Conservation (phyloP, 2,329 filamentous ascomycete species). For the Penicillium sclerotigenum region DNA sequence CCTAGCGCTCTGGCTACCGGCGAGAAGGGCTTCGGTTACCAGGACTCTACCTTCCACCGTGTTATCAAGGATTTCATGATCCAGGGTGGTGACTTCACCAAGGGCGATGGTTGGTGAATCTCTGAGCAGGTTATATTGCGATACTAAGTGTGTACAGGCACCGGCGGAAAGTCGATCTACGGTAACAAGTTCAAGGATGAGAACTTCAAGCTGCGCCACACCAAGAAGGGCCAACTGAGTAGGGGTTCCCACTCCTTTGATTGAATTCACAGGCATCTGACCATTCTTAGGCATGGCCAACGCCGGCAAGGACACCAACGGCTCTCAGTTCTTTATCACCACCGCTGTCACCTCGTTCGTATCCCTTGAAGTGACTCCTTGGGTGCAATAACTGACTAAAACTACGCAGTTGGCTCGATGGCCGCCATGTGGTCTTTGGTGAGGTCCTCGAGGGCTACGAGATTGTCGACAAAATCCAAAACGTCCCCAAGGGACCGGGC, state of each 20-base stretch:
- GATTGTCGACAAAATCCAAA: slow-evolving; percentile 63
- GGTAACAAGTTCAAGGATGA: slow-evolving; percentile 65
- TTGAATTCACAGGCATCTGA: neutral
- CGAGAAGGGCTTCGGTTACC: slow-evolving; percentile 65
- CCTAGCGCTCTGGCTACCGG: slow-evolving; percentile 58
- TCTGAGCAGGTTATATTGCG: neutral
- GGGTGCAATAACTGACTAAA: slow-evolving; percentile 7
- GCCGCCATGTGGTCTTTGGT: slow-evolving; percentile 65
- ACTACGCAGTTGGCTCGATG: slow-evolving; percentile 55
- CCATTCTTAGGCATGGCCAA: slow-evolving; percentile 58
- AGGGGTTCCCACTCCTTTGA: neutral
- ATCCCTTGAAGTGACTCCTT: neutral
- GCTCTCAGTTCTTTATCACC: slow-evolving; percentile 67
- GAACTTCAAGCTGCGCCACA: slow-evolving; percentile 70
- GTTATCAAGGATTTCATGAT: slow-evolving; percentile 71
- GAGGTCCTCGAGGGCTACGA: slow-evolving; percentile 68
- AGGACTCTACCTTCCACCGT: slow-evolving; percentile 66
- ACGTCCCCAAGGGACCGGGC: slow-evolving; percentile 54
- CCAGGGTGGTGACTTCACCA: slow-evolving; percentile 67
- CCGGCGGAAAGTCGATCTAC: slow-evolving; percentile 67
- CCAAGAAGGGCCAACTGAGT: slow-evolving; percentile 61
- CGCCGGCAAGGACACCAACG: slow-evolving; percentile 62
- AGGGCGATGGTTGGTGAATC: slow-evolving; percentile 51
- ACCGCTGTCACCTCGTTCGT: slow-evolving; percentile 54
- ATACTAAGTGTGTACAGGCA: slow-evolving; percentile 43